These are phyloP conservation scores for Salix suchowensis DNA, from an alignment of 345 rosid genomes.

Conservation along the genomic window DNA sequence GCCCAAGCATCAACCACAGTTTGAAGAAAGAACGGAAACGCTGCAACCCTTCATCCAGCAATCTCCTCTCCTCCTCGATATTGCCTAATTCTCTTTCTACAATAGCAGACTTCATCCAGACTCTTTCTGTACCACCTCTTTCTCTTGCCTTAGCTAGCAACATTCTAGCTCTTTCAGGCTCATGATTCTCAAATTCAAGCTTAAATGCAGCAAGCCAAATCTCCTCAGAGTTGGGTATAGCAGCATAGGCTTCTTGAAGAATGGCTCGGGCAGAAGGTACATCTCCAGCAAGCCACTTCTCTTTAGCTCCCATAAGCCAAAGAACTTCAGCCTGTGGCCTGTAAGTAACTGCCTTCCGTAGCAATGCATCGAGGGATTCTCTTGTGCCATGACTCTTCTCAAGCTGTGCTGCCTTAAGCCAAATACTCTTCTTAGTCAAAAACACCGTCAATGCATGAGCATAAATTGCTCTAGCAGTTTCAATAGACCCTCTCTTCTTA, in stretches of 20 bases:
- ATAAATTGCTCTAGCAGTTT: conserved; percentile 89
- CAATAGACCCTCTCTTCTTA: conserved; percentile 82
- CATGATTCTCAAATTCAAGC: conserved; percentile 95
- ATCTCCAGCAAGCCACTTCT: conserved; percentile 98
- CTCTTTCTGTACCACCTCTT: conserved; percentile 93
- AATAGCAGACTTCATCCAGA: conserved; percentile 96
- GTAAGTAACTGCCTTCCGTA: conserved; percentile 79
- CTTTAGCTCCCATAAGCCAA: conserved; percentile 98
- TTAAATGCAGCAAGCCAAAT: conserved; percentile 95
- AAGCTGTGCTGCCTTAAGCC: conserved; percentile 92
- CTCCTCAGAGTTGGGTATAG: conserved; percentile 89
- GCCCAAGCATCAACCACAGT: conserved; percentile 93
- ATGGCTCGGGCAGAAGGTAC: conserved; percentile 88
- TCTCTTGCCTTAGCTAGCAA: conserved; percentile 90
- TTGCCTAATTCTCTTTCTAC: conserved; percentile 90
- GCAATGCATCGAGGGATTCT: conserved; percentile 82
- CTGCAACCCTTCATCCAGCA: conserved; percentile 79
- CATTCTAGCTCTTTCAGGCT: conserved; percentile 94
- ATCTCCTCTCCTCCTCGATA: conserved; percentile 65
- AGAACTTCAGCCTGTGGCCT: conserved; percentile 92
- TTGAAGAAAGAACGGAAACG: conserved; percentile 78
- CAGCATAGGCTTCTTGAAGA: conserved; percentile 91
- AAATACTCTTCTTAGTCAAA: conserved; percentile 90
- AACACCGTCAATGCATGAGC: conserved; percentile 79
- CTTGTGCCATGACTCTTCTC: conserved; percentile 93